phyloP scores from a whole-genome alignment of 176 grass and related monocot species.

The Saccharum spontaneum region DNA sequence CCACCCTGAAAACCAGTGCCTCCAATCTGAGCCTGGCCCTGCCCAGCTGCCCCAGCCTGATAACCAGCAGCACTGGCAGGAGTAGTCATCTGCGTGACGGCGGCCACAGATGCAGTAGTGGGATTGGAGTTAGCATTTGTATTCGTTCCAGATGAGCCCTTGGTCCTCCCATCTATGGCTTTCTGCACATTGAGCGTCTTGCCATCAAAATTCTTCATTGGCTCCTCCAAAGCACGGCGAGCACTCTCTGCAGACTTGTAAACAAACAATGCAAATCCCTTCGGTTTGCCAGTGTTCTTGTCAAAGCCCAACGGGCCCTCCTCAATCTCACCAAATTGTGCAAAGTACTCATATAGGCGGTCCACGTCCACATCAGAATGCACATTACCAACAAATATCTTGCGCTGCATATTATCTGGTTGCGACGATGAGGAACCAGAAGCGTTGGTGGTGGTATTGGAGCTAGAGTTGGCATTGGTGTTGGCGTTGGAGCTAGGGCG shows the following conservation, averaged over 20 bases:
- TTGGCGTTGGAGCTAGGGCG: slow-evolving; percentile 61
- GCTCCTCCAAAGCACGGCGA: slow-evolving; percentile 75
- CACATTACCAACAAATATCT: slow-evolving; percentile 96
- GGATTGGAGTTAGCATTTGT: slow-evolving; percentile 44
- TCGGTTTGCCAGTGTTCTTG: slow-evolving; percentile 80
- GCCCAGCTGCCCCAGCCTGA: slow-evolving; percentile 59
- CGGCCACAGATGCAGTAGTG: slow-evolving; percentile 23
- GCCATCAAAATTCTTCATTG: slow-evolving; percentile 82
- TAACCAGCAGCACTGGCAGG: slow-evolving; percentile 50
- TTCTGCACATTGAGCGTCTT: slow-evolving; percentile 83
- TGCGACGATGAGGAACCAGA: slow-evolving; percentile 37
- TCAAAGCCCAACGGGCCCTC: slow-evolving; percentile 93
- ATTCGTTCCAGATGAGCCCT: slow-evolving; percentile 35
- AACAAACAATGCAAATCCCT: slow-evolving; percentile 91
- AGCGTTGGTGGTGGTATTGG: slow-evolving; percentile 20
- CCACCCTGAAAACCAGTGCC: slow-evolving; percentile 59
- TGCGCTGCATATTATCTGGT: slow-evolving; percentile 72
- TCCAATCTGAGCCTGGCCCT: slow-evolving; percentile 57
- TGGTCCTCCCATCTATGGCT: slow-evolving; percentile 75
- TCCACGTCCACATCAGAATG: slow-evolving; percentile 72
- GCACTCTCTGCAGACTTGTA: slow-evolving; percentile 79
- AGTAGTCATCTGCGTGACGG: slow-evolving; percentile 21
- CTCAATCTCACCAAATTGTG: slow-evolving; percentile 91
- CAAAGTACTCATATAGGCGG: slow-evolving; percentile 76
- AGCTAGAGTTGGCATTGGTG: slow-evolving; percentile 21